phyloP scores from a whole-genome alignment of 2,329 filamentous ascomycete genomes.

The Cordyceps fumosorosea region DNA sequence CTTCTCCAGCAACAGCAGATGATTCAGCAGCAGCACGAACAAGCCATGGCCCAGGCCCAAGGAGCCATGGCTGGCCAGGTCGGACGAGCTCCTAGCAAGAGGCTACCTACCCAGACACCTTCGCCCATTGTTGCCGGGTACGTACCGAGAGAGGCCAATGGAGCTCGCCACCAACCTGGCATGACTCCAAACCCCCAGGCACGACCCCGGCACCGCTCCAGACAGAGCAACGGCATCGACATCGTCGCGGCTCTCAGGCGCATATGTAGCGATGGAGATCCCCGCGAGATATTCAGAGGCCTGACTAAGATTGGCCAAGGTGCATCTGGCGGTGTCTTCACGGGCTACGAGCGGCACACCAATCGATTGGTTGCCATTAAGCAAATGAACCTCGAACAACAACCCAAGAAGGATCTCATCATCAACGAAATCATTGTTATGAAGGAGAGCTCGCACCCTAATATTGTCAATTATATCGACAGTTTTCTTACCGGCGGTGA shows the following conservation, averaged over 20 bases:
- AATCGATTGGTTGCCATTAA: conserved; percentile 95
- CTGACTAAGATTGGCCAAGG: conserved; percentile 96
- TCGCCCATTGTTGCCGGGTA: conserved; percentile 12
- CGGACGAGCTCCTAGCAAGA: conserved; percentile 67
- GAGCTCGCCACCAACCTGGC: conserved; percentile 23
- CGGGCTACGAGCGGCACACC: conserved; percentile 74
- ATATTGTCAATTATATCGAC: conserved; percentile 99
- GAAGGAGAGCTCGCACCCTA: conserved; percentile 97
- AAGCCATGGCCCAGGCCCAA: conserved; percentile 73
- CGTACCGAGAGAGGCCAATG: conserved; percentile 6
- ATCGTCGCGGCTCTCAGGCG: conserved; percentile 76
- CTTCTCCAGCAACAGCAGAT: conserved; percentile 56
- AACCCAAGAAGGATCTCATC: conserved; percentile 97
- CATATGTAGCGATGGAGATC: conserved; percentile 87
- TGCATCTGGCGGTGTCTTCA: conserved; percentile 92
- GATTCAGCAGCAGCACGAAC: conserved; percentile 75
- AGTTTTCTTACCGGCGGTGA: conserved; percentile 87
- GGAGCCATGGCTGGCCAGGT: conserved; percentile 68
- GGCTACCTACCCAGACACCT: conserved; percentile 37
- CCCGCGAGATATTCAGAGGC: conserved; percentile 76
- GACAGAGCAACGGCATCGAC: conserved; percentile 75
- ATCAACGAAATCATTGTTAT: conserved; percentile 99
- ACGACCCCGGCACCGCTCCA: conserved; percentile 67
- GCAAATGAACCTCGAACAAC: conserved; percentile 98
- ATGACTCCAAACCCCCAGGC: conserved; percentile 36